Conservation (phyloP, 495 filamentous ascomycete genomes). For the Aspergillus funiculosus region DNA sequence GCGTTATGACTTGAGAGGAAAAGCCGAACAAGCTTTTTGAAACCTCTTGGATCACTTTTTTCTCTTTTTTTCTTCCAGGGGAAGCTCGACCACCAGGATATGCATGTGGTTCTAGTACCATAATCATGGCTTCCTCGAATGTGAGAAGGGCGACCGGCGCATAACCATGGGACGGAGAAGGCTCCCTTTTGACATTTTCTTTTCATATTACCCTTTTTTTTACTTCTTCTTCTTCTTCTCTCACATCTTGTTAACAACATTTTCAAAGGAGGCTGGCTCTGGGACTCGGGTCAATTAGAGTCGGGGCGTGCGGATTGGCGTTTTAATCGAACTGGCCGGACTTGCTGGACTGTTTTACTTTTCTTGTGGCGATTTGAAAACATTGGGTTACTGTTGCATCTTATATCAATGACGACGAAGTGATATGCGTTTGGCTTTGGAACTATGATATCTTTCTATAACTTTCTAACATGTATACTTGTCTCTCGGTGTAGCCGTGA, state of each 20-base stretch:
- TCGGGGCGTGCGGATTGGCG: conserved; percentile 16
- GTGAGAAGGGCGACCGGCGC: neutral
- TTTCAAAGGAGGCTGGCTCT: conserved; percentile 9
- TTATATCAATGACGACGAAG: conserved; percentile 16
- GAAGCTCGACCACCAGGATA: too few relatives aligned
- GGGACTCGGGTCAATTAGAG: conserved; percentile 14
- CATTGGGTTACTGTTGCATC: conserved; percentile 4
- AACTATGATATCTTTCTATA: neutral
- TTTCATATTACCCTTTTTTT: conserved; percentile 9
- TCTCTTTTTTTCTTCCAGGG: neutral
- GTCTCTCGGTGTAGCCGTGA: neutral
- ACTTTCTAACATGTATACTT: neutral
- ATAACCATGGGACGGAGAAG: neutral
- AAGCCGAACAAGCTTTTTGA: neutral
- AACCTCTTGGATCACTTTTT: neutral
- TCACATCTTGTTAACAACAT: conserved; percentile 1
- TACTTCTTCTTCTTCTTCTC: conserved; percentile 2
- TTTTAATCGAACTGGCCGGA: conserved; percentile 8
- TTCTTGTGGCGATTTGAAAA: conserved; percentile 4
- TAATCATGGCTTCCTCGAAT: neutral
- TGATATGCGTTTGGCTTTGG: too few relatives aligned
- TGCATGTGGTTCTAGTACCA: too few relatives aligned
- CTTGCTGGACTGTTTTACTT: conserved; percentile 7
- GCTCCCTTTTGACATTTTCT: too few relatives aligned
- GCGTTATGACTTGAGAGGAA: neutral